Evolutionary conservation across 148 eudicot species (phyloP).

Genomic region (Persicaria tinctoria): DNA sequence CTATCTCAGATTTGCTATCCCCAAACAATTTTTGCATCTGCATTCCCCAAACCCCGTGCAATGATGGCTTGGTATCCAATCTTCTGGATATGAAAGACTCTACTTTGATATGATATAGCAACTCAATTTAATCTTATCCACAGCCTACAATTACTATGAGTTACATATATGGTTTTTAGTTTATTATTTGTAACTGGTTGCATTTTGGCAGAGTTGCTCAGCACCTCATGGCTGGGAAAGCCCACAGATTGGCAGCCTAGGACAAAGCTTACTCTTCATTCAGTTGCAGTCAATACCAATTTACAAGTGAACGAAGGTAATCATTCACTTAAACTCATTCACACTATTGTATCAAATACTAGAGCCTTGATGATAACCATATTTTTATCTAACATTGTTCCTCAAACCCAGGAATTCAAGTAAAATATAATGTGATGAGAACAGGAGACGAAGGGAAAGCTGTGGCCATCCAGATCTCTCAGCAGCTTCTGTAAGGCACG

Average conservation of each 20-base stretch:
- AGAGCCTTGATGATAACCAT: background rate
- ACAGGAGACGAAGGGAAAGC: slow-evolving; percentile 60
- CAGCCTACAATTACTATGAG: background rate
- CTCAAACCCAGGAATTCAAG: slow-evolving; percentile 50
- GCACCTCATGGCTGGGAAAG: slow-evolving; percentile 75
- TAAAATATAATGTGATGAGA: slow-evolving; percentile 76
- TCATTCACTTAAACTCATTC: background rate
- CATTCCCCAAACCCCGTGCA: background rate
- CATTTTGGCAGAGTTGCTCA: slow-evolving; percentile 42
- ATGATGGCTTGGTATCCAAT: background rate
- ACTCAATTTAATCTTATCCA: background rate
- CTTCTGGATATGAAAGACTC: background rate
- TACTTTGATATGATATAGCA: background rate
- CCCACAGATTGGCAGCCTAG: slow-evolving; percentile 81
- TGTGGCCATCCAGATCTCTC: slow-evolving; percentile 72
- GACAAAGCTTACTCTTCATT: slow-evolving; percentile 61
- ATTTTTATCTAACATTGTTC: background rate
- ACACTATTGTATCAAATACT: background rate
- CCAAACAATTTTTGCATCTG: background rate
- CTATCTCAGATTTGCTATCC: background rate
- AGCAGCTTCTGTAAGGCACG: slow-evolving; percentile 58
- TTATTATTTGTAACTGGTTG: background rate
- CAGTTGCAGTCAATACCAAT: slow-evolving; percentile 90
- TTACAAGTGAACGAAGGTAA: slow-evolving; percentile 79
- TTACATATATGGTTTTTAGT: background rate